Evolutionary conservation across 2,329 filamentous ascomycete genomes (phyloP).

Genomic region (Xylaria sp.): DNA sequence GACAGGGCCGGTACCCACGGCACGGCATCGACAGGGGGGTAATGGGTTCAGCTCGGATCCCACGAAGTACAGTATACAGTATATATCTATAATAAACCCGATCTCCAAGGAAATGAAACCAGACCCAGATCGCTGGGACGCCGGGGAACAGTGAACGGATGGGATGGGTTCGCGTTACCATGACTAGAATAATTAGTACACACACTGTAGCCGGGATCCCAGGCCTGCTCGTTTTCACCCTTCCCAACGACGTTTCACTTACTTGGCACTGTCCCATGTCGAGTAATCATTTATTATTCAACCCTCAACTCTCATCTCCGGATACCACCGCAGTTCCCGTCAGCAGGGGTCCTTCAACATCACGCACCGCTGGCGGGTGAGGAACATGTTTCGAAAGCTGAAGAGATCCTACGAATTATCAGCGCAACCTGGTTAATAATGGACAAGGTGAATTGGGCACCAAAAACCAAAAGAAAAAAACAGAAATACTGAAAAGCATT

Average conservation of each 20-base stretch:
- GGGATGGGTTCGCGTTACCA: slow-evolving; percentile 10
- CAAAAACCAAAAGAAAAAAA: not conserved
- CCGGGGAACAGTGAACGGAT: not conserved
- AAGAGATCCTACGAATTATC: not conserved
- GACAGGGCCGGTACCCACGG: slow-evolving; percentile 26
- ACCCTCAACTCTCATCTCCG: slow-evolving; percentile 17
- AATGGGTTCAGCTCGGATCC: slow-evolving; percentile 33
- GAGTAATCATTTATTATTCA: slow-evolving; percentile 25
- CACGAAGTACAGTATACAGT: not conserved
- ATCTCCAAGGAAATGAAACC: slow-evolving; percentile 44
- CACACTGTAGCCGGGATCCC: slow-evolving; percentile 9
- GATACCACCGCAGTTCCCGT: not conserved
- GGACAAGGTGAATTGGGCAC: not conserved
- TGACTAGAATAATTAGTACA: not conserved
- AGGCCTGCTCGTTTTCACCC: not conserved
- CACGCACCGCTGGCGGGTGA: not conserved
- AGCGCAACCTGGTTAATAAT: not conserved
- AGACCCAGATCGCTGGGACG: slow-evolving; percentile 46
- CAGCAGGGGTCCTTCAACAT: not conserved
- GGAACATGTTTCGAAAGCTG: not conserved
- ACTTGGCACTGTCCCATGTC: slow-evolving; percentile 28
- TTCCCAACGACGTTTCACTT: slow-evolving; percentile 10
- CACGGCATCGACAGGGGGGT: slow-evolving; percentile 31
- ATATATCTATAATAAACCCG: slow-evolving; percentile 33
- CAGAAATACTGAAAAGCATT: not conserved